Evolutionary conservation across 352 stramenopile genomes (phyloP).

Genomic region (Pythium pyrilobum): DNA sequence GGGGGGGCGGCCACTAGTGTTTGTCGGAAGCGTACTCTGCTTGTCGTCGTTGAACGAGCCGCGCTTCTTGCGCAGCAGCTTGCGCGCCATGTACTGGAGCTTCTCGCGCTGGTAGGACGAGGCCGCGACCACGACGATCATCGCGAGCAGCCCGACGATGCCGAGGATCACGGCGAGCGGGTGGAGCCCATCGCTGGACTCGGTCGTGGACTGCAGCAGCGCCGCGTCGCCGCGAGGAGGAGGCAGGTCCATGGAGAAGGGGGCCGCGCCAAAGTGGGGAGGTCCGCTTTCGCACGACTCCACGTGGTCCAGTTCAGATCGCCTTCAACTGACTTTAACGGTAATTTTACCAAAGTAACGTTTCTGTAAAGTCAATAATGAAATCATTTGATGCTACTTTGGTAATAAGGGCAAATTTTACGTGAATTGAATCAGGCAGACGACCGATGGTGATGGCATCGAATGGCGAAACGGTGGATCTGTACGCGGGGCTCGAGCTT

Average conservation of each 20-base stretch:
- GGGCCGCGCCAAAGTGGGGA: too few relatives aligned
- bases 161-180: slow-evolving; percentile 61
- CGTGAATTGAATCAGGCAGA: not conserved
- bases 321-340: not conserved
- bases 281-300: too few relatives aligned
- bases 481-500: slow-evolving; percentile 52
- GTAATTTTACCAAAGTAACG: not conserved
- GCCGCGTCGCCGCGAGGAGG: not conserved
- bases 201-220: not conserved
- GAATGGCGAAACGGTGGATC: slow-evolving; percentile 17
- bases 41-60: slow-evolving; percentile 38
- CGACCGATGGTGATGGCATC: not conserved
- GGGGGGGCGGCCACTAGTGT: too few relatives aligned
- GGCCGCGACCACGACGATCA: slow-evolving; percentile 62
- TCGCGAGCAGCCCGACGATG: slow-evolving; percentile 45
- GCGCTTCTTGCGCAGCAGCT: slow-evolving; percentile 67
- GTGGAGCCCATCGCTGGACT: slow-evolving; percentile 33
- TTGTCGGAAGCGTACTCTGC: slow-evolving; percentile 34
- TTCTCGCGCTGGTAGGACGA: slow-evolving; percentile 78
- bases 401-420: not conserved
- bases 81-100: slow-evolving; percentile 75
- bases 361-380: not conserved
- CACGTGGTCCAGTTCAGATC: slow-evolving; percentile 12
- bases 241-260: not conserved
- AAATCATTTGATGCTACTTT: not conserved